phyloP scores from a whole-genome alignment of 1,284 basidiomycete species.

The Wallemia hederae region DNA sequence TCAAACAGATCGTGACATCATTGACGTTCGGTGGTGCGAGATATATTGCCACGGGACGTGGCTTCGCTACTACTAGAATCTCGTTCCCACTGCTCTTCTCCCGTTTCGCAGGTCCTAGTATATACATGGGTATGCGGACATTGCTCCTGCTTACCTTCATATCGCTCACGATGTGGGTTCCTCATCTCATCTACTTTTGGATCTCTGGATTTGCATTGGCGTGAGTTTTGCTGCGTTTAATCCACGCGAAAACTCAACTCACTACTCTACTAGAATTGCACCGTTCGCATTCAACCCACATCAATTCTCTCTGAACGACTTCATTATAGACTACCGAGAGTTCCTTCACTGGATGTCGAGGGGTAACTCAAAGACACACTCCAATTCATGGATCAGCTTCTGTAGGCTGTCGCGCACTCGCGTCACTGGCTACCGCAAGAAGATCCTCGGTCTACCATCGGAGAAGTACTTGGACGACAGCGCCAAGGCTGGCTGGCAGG shows the following conservation, averaged over 20 bases:
- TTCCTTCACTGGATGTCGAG: constrained; percentile 92
- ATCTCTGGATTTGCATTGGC: constrained; percentile 8
- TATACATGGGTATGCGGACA: constrained; percentile 79
- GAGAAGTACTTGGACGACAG: constrained; percentile 80
- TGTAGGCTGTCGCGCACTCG: constrained; percentile 76
- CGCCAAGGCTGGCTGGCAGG: constrained; percentile 64
- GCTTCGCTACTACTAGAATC: constrained; percentile 81
- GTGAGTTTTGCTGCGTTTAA: constrained; percentile 13
- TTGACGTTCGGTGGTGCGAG: constrained; percentile 82
- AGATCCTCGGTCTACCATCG: constrained; percentile 71
- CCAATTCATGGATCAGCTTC: constrained; percentile 92
- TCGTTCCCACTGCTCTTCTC: constrained; percentile 81
- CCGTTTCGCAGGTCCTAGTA: constrained; percentile 81
- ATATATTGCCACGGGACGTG: constrained; percentile 92
- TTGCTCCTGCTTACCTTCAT: constrained; percentile 69
- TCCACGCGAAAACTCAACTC: constrained; percentile 24
- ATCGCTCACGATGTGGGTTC: constrained; percentile 61
- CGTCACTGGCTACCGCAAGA: constrained; percentile 93
- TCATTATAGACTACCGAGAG: constrained; percentile 85
- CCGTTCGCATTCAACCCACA: constrained; percentile 94
- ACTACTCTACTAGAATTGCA: constrained; percentile 53
- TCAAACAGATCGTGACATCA: constrained; percentile 43
- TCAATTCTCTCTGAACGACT: constrained; percentile 80
- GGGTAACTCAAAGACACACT: constrained; percentile 82
- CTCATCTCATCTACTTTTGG: constrained; percentile 89